These are phyloP conservation scores for Theileria parva DNA, from an alignment of 169 alveolate genomes.

Conservation along the genomic window DNA sequence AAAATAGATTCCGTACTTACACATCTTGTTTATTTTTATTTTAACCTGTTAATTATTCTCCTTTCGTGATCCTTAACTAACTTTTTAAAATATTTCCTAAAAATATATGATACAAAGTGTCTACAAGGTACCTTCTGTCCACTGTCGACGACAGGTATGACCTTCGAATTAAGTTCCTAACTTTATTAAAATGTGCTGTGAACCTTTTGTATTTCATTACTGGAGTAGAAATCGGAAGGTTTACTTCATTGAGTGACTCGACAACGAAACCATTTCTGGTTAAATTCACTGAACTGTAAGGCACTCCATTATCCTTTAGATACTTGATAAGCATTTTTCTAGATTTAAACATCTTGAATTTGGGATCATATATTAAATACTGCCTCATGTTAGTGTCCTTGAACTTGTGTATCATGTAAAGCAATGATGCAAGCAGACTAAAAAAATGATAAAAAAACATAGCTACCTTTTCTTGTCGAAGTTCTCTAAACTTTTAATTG, in stretches of 20 bases:
- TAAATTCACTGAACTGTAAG: conserved; percentile 35
- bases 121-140: conserved; percentile 4
- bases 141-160: conserved; percentile 32
- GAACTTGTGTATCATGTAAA: conserved; percentile 44
- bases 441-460: background rate
- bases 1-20: background rate
- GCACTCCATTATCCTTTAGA: conserved; percentile 37
- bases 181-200: conserved; percentile 15
- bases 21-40: background rate
- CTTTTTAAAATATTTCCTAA: conserved; percentile 43
- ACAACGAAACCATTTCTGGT: conserved; percentile 48
- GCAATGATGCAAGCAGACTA: conserved; percentile 23
- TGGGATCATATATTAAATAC: conserved; percentile 58
- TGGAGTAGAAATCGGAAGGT: conserved; percentile 32
- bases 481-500: background rate
- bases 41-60: conserved; percentile 24
- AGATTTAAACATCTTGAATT: conserved; percentile 43
- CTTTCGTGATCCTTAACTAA: conserved; percentile 42
- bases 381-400: conserved; percentile 33
- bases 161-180: conserved; percentile 14
- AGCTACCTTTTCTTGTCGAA: background rate
- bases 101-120: background rate
- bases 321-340: conserved; percentile 39
- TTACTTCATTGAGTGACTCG: conserved; percentile 35
- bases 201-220: conserved; percentile 22